Percentiles rank a stretch among this genome's conserved stretches.
Conservation (phyloP, 2,329 filamentous ascomycete species). For the Chrysoporthe puriensis region DNA sequence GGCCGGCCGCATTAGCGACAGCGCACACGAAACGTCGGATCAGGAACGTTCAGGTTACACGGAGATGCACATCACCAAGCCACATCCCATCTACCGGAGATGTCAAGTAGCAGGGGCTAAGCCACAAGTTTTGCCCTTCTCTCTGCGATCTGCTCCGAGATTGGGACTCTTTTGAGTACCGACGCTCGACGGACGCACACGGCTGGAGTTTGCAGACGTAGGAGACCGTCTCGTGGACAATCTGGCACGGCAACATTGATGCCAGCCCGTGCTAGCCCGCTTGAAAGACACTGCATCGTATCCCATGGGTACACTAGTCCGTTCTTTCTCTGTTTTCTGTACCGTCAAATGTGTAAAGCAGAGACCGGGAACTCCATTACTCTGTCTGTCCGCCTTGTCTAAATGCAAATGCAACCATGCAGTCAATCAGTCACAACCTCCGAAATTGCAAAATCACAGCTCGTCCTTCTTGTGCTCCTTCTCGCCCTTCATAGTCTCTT, state of each 20-base stretch:
- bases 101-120: neutral
- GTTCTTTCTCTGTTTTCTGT: neutral
- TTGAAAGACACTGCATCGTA: neutral
- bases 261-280: neutral
- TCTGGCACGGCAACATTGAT: neutral
- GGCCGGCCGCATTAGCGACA: neutral
- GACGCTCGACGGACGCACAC: neutral
- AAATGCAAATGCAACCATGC: conserved; percentile 10
- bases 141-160: too few species aligned
- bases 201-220: neutral
- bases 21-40: conserved; percentile 16
- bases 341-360: neutral
- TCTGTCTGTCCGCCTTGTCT: neutral
- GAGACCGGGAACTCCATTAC: neutral
- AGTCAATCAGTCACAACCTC: neutral
- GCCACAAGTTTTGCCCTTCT: neutral
- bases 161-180: neutral
- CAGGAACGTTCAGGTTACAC: neutral
- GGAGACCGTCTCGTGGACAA: neutral
- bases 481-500: conserved; percentile 34
- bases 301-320: neutral
- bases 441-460: conserved; percentile 32
- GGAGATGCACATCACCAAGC: conserved; percentile 3
- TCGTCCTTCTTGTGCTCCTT: conserved; percentile 38
- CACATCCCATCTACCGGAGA: neutral